Evolutionary conservation across 2,329 filamentous ascomycete genomes (phyloP).

Genomic region (Paracorniculantispora psalliotae): DNA sequence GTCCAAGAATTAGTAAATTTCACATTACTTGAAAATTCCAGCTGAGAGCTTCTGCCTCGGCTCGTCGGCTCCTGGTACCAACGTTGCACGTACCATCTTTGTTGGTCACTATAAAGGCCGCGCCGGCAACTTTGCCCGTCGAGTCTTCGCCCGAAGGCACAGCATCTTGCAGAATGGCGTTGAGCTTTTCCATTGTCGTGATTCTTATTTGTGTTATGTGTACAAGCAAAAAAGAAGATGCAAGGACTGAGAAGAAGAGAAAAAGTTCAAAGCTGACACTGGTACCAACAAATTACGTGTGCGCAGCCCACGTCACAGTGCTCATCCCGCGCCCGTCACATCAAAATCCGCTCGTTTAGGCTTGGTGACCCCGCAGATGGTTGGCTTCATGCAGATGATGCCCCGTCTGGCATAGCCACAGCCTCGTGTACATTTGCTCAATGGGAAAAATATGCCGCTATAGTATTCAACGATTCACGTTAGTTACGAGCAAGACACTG

Average conservation of each 20-base stretch:
- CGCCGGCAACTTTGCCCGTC: constrained; percentile 31
- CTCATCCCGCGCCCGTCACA: background rate
- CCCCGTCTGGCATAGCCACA: background rate
- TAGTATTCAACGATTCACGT: background rate
- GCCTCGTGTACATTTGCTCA: background rate
- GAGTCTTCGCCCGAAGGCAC: constrained; percentile 26
- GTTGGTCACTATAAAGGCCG: constrained; percentile 31
- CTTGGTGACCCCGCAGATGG: background rate
- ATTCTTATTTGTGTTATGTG: background rate
- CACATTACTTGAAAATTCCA: background rate
- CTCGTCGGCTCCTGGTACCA: background rate
- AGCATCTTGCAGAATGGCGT: constrained; percentile 26
- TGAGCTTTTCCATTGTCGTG: constrained; percentile 24
- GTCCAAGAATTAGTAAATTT: background rate
- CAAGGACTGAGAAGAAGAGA: background rate
- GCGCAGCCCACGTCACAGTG: background rate
- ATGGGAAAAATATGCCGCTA: background rate
- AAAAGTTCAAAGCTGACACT: background rate
- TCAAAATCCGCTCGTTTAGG: background rate
- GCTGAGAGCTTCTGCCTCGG: background rate
- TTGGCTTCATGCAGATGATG: background rate
- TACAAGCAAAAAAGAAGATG: background rate
- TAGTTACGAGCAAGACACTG: too few relatives aligned
- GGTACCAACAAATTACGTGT: background rate
- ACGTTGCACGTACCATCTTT: constrained; percentile 23